Evolutionary conservation across 441 rosid genomes (phyloP).

Genomic region (Daphne laureola): DNA sequence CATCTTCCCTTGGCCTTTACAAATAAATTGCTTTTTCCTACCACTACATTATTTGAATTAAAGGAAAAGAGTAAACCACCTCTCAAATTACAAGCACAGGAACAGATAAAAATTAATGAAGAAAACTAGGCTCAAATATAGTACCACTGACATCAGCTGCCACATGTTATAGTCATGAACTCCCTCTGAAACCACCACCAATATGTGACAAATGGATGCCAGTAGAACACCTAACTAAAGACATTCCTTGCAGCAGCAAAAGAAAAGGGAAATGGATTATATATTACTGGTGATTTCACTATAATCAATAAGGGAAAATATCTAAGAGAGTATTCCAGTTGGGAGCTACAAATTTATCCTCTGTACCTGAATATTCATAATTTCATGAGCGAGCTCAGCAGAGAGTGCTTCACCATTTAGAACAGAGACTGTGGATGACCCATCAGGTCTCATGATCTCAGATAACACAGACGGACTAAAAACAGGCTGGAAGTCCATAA

Average conservation of each 20-base stretch:
- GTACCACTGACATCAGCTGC: conserved; percentile 64
- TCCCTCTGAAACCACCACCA: conserved; percentile 78
- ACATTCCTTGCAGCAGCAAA: conserved; percentile 44
- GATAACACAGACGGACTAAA: conserved; percentile 67
- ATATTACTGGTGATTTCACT: conserved; percentile 18
- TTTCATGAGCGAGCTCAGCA: conserved; percentile 78
- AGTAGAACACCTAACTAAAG: conserved; percentile 73
- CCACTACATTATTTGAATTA: not conserved
- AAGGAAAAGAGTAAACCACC: not conserved
- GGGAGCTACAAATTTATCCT: not conserved
- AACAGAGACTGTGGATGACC: conserved; percentile 58
- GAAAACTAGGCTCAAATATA: conserved; percentile 12
- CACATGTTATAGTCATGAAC: conserved; percentile 58
- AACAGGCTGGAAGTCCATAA: conserved; percentile 50
- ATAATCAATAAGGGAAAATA: conserved; percentile 7
- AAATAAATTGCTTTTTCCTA: not conserved
- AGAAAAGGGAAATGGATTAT: conserved; percentile 6
- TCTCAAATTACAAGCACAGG: conserved; percentile 1
- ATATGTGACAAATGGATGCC: conserved; percentile 68
- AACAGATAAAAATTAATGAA: not conserved
- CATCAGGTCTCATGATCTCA: conserved; percentile 75
- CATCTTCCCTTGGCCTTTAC: no score
- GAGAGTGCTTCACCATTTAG: conserved; percentile 59
- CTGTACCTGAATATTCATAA: conserved; percentile 72
- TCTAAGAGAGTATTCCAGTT: not conserved